Evolutionary conservation across 352 stramenopile species (phyloP).

Genomic region (Pseudoperonospora humuli): DNA sequence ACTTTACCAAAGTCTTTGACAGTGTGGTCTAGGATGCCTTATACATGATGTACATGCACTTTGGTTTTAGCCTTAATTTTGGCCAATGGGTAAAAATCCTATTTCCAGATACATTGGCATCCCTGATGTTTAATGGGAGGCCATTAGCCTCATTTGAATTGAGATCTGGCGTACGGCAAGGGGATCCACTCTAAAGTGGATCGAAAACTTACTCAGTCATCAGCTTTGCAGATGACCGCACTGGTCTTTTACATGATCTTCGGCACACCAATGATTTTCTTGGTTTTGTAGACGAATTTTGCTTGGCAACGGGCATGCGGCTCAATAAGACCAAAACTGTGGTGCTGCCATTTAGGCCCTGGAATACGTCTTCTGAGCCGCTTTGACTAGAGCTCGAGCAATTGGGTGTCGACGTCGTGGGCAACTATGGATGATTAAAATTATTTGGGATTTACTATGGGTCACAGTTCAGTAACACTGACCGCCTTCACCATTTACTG

Average conservation of each 20-base stretch:
- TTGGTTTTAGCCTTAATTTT: background rate
- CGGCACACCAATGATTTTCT: background rate
- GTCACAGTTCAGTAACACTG: background rate
- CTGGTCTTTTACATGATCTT: background rate
- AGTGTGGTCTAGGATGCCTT: background rate
- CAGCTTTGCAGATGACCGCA: background rate
- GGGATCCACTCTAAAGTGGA: background rate
- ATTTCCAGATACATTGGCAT: background rate
- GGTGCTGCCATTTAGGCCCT: background rate
- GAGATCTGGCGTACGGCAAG: background rate
- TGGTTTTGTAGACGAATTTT: background rate
- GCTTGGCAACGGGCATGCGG: background rate
- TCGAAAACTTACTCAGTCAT: background rate
- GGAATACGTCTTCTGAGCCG: background rate
- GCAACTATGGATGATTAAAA: background rate
- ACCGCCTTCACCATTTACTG: background rate
- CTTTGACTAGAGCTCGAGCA: background rate
- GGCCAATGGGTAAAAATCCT: background rate
- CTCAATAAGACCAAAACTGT: background rate
- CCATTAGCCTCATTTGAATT: background rate
- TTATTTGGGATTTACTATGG: background rate
- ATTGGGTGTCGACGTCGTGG: background rate
- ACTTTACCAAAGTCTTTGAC: background rate
- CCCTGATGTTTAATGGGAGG: background rate
- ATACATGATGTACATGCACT: background rate